Conservation (phyloP, 1,284 basidiomycete species). For the Neolentinus lepideus region DNA sequence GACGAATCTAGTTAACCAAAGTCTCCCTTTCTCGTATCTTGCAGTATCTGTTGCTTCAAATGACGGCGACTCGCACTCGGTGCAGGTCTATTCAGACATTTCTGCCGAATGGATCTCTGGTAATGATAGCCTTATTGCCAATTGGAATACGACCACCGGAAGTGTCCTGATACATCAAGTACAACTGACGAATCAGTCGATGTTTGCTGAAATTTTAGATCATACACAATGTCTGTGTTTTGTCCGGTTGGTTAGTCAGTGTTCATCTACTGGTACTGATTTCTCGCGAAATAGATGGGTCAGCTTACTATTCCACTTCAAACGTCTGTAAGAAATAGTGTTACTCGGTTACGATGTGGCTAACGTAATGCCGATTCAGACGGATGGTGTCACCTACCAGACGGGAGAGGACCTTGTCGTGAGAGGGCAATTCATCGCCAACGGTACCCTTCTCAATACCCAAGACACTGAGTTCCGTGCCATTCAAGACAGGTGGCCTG, state of each 20-base stretch:
- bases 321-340: constrained; percentile 27
- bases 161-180: constrained; percentile 51
- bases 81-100: constrained; percentile 61
- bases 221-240: constrained; percentile 48
- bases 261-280: background rate
- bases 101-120: constrained; percentile 61
- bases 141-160: constrained; percentile 41
- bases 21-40: constrained; percentile 56
- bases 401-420: constrained; percentile 48
- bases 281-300: constrained; percentile 40
- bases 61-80: constrained; percentile 45
- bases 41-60: constrained; percentile 44
- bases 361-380: background rate
- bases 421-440: constrained; percentile 50
- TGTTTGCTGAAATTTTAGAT: constrained; percentile 46
- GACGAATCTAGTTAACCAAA: constrained; percentile 48
- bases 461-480: constrained; percentile 54
- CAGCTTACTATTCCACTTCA: constrained; percentile 49
- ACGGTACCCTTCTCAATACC: constrained; percentile 44
- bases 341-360: background rate
- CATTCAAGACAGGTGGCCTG: constrained; percentile 54
- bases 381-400: constrained; percentile 38
- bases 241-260: background rate
- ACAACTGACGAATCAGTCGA: constrained; percentile 37
- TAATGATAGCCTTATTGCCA: constrained; percentile 42